Conservation (phyloP, 352 stramenopile genomes). For the Aphanomyces astaci region DNA sequence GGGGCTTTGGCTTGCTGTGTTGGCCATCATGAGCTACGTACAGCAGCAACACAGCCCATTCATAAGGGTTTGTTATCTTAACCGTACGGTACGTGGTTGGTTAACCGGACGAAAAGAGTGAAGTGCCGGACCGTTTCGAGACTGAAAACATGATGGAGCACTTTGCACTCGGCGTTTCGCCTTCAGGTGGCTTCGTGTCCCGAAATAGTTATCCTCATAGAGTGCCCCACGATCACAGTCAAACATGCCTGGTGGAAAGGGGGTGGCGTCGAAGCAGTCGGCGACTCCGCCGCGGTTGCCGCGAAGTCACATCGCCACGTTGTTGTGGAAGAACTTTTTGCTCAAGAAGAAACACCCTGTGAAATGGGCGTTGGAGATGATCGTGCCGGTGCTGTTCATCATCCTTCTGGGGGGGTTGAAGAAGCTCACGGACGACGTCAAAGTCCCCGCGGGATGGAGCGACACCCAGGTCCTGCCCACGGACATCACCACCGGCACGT, state of each 20-base stretch:
- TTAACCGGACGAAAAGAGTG: no score
- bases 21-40: no score
- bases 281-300: not conserved
- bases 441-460: slow-evolving; percentile 56
- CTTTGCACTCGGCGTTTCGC: not conserved
- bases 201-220: not conserved
- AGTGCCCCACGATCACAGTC: not conserved
- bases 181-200: not conserved
- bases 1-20: no score
- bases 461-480: slow-evolving; percentile 17
- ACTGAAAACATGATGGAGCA: not conserved
- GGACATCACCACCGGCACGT: slow-evolving; percentile 21
- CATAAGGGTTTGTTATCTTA: no score
- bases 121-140: not conserved
- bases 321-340: slow-evolving; percentile 69
- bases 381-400: slow-evolving; percentile 61
- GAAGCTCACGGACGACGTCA: slow-evolving; percentile 39
- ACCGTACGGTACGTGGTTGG: no score
- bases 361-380: slow-evolving; percentile 45
- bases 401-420: slow-evolving; percentile 50
- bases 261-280: not conserved
- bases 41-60: no score
- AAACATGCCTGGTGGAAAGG: slow-evolving; percentile 15
- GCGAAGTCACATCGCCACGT: slow-evolving; percentile 32
- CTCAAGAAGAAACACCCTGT: slow-evolving; percentile 58